These are phyloP conservation scores for Arachis hypogaea DNA, from an alignment of 306 rosid species.

Conservation along the genomic window DNA sequence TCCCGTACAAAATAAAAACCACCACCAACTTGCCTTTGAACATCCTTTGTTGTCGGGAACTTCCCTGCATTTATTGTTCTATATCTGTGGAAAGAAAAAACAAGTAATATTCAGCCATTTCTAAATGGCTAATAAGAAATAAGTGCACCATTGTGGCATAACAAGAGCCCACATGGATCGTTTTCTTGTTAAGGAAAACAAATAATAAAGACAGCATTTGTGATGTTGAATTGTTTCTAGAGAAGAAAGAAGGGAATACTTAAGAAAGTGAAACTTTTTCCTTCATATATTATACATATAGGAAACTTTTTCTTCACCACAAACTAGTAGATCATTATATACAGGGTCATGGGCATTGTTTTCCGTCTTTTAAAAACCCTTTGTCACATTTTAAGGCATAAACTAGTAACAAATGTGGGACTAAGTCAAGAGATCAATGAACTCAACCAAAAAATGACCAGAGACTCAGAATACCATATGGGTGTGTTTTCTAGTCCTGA, in stretches of 20 bases:
- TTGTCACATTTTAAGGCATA: conserved; percentile 29
- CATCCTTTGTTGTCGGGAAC: conserved; percentile 42
- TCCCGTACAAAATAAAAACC: conserved; percentile 52
- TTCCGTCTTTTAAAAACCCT: background rate
- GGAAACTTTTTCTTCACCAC: conserved; percentile 15
- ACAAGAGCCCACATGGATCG: conserved; percentile 9
- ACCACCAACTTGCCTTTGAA: conserved; percentile 64
- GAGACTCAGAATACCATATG: conserved; percentile 9
- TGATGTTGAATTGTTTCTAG: conserved; percentile 29
- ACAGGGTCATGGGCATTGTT: background rate
- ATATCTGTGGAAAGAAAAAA: conserved; percentile 51
- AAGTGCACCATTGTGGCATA: conserved; percentile 9
- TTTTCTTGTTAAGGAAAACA: conserved; percentile 30
- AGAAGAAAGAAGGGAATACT: background rate
- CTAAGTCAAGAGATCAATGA: conserved; percentile 8
- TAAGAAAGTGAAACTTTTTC: conserved; percentile 5
- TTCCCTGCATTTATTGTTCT: conserved; percentile 62
- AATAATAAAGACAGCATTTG: conserved; percentile 4
- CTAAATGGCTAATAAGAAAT: conserved; percentile 2
- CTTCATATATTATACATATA: background rate
- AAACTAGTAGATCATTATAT: conserved; percentile 3
- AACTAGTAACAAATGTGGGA: conserved; percentile 3
- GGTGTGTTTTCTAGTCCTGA: background rate
- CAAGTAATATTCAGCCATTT: background rate
- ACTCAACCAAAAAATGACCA: conserved; percentile 17